Percentiles rank a stretch among this genome's conserved stretches.
Evolutionary conservation across 352 stramenopile species (phyloP).

Genomic region (Phytophthora tubulina): DNA sequence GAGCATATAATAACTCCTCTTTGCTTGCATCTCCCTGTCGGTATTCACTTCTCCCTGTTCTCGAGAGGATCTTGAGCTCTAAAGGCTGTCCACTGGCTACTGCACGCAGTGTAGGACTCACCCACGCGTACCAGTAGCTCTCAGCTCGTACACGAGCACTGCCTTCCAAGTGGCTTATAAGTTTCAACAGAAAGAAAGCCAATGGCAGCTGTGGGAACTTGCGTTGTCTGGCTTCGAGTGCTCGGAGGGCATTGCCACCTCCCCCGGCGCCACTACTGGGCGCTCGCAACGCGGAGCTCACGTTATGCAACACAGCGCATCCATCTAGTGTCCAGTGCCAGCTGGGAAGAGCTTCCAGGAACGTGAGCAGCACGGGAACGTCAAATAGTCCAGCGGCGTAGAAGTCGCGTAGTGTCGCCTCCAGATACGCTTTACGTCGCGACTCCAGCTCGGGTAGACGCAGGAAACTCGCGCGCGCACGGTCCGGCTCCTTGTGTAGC

Average conservation of each 20-base stretch:
- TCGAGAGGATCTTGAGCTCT: constrained; percentile 47
- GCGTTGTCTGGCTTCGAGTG: constrained; percentile 44
- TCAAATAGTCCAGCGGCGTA: constrained; percentile 75
- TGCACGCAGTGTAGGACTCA: constrained; percentile 60
- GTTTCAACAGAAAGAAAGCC: constrained; percentile 74
- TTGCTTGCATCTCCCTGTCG: constrained; percentile 34
- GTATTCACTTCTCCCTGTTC: constrained; percentile 42
- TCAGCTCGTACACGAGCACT: constrained; percentile 61
- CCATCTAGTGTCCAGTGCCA: constrained; percentile 81
- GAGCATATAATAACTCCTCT: constrained; percentile 60
- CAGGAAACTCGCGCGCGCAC: constrained; percentile 62
- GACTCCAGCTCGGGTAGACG: constrained; percentile 65
- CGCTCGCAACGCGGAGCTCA: constrained; percentile 57
- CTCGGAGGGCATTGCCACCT: constrained; percentile 39
- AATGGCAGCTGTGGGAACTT: constrained; percentile 70
- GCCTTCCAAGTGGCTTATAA: constrained; percentile 72
- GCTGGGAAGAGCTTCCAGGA: constrained; percentile 71
- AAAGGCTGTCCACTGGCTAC: constrained; percentile 59
- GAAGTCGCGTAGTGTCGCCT: constrained; percentile 67
- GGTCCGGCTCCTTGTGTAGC: constrained; percentile 66
- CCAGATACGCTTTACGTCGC: constrained; percentile 50
- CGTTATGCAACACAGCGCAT: constrained; percentile 68
- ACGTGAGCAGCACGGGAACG: constrained; percentile 70
- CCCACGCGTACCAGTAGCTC: constrained; percentile 76
- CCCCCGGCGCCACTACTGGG: constrained; percentile 37